Evolutionary conservation across 2,329 filamentous ascomycete species (phyloP).

Genomic region (Botryotinia calthae): DNA sequence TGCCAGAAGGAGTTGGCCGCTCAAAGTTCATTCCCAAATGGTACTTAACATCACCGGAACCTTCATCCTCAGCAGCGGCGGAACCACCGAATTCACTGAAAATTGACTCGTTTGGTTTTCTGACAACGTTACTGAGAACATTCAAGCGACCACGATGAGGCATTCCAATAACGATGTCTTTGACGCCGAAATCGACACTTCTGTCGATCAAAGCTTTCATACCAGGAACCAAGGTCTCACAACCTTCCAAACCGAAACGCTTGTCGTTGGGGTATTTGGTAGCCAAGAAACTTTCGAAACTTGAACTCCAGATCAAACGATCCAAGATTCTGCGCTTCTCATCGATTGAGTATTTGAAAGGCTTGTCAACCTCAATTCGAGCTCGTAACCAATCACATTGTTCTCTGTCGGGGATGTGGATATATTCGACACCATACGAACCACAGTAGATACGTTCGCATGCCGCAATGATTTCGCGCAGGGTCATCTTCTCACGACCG

Average conservation of each 20-base stretch:
- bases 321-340: slow-evolving; percentile 98
- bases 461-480: slow-evolving; percentile 87
- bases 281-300: slow-evolving; percentile 91
- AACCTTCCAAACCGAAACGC: slow-evolving; percentile 96
- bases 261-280: slow-evolving; percentile 99
- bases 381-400: slow-evolving; percentile 98
- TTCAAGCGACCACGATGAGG: slow-evolving; percentile 98
- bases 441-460: slow-evolving; percentile 97
- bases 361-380: slow-evolving; percentile 87
- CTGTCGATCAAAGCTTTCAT: slow-evolving; percentile 99
- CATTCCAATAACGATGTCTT: slow-evolving; percentile 99
- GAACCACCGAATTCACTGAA: slow-evolving; percentile 97
- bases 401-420: slow-evolving; percentile 95
- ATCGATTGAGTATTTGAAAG: slow-evolving; percentile 96
- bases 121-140: slow-evolving; percentile 95
- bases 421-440: slow-evolving; percentile 97
- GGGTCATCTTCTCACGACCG: slow-evolving; percentile 88
- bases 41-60: slow-evolving; percentile 98
- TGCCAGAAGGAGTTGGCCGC: slow-evolving; percentile 93
- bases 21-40: slow-evolving; percentile 99
- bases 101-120: slow-evolving; percentile 99
- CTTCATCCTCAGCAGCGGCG: slow-evolving; percentile 84
- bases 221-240: slow-evolving; percentile 92
- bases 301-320: slow-evolving; percentile 96
- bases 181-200: slow-evolving; percentile 96